Percentiles rank a stretch among this genome's conserved stretches.
Evolutionary conservation across 805 yeast species (phyloP).

Genomic region (Saccharomycopsis synnaedendra): DNA sequence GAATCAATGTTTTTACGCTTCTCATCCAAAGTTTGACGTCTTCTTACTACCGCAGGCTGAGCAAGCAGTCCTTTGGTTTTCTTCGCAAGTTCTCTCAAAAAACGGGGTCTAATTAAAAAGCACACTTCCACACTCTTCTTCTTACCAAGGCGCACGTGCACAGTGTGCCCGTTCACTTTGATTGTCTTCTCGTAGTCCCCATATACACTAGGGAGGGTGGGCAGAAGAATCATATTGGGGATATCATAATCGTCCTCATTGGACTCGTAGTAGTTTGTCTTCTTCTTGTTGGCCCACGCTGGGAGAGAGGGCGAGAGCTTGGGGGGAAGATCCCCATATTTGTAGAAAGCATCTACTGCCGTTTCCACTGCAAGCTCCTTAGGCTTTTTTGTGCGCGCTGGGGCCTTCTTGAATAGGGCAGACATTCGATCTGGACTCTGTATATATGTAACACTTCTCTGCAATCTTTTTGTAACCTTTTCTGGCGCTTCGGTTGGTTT

Average conservation of each 20-base stretch:
- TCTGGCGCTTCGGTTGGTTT: too few relatives aligned
- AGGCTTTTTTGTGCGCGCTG: too few relatives aligned
- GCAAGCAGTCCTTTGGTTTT: not conserved
- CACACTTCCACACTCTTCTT: not conserved
- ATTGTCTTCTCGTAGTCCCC: not conserved
- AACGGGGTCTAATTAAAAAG: conserved; percentile 5
- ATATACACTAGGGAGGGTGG: conserved; percentile 8
- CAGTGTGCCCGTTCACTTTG: not conserved
- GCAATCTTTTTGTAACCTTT: too few relatives aligned
- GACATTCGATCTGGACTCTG: too few relatives aligned
- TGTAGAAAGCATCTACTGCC: conserved; percentile 5
- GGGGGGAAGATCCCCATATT: conserved; percentile 14
- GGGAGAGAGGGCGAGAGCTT: conserved; percentile 15
- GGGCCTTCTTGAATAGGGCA: too few relatives aligned
- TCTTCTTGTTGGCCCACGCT: conserved; percentile 8
- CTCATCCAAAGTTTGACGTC: not conserved
- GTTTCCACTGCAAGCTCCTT: not conserved
- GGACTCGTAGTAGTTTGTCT: conserved; percentile 8
- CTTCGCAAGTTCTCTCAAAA: not conserved
- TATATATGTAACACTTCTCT: too few relatives aligned
- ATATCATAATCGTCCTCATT: conserved; percentile 15
- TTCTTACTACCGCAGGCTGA: not conserved
- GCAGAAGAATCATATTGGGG: conserved; percentile 11
- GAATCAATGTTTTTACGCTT: not conserved
- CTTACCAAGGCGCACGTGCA: not conserved